Base-by-base conservation (phyloP, 2,329 filamentous ascomycete genomes). In the Juglanconis oblonga region DNA sequence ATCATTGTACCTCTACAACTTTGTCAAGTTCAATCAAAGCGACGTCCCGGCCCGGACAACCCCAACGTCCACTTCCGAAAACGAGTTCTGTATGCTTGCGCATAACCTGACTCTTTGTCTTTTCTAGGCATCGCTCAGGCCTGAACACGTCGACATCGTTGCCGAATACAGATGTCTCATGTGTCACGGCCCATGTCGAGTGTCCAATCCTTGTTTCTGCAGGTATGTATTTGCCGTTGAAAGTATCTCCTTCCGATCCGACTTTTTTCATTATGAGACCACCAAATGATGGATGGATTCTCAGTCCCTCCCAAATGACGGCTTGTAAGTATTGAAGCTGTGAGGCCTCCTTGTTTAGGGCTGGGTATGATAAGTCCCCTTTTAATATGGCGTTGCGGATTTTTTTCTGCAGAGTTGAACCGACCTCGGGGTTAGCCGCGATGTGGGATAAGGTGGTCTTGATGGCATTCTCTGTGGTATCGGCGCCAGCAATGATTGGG, bases 241-340 rank as follows among this genome's bases (percentile, higher is more conserved):
- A 47, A 6, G 51, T 65, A 29, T 62, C 58, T 10, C 64, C 66
- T 2, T 54, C 57, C 35, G 40, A 61, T 4, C 33, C 64, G 58
- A 36, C 64, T 49, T 38, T 59, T 42, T 47, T 64, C 64, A 57
- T 63, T 40, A 48, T 64, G 61, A 33, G 61, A 55, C 58, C 58
- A 44, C 40, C 62, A 48, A 55, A 62, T 55, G 53, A 62, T n/a
- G 64, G 63, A 29, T 63, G 24, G 47, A 67, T 45, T 44, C 66
- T 63, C 59, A 68, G 62, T 3, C 62, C 64, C 51, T 67, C 65
- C 51, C 63, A 65, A 45, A 68, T 58, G 31, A 67, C 64, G 47
- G 66, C 66, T 3, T 67, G 52, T 4, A 66, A 63, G 53, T 69
- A 69, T 8, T 58, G 64, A 24, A 67, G 63, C 24, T 55, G 55